Percentiles rank a stretch among this genome's conserved stretches.
phyloP scores from a whole-genome alignment of 345 rosid species.

The Eucalyptus fibrosa region DNA sequence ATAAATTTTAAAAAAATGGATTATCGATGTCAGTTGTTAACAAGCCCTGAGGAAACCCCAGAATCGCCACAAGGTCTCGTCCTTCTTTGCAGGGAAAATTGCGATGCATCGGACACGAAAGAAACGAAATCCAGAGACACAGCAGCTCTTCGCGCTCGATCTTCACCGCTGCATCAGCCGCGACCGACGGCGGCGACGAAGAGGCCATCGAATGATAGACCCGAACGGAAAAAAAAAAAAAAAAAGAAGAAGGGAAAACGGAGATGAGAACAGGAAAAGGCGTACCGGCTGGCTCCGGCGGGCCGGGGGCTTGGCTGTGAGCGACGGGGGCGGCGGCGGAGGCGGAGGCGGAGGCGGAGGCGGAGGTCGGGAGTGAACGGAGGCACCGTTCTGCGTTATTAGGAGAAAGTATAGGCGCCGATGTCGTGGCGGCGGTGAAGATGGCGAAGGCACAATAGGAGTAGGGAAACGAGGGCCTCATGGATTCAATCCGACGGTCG shows the following conservation, averaged over 20 bases:
- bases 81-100: background rate
- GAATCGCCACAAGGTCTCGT: background rate
- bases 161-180: background rate
- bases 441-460: background rate
- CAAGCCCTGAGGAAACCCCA: background rate
- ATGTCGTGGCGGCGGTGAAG: background rate
- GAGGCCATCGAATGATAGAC: background rate
- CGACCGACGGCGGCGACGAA: background rate
- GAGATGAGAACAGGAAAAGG: background rate
- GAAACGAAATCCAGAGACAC: background rate
- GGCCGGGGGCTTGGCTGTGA: background rate
- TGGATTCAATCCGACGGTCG: background rate
- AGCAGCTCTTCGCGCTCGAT: background rate
- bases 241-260: background rate
- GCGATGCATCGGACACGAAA: background rate
- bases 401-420: background rate
- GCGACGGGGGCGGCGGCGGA: background rate
- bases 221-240: background rate
- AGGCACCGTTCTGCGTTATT: background rate
- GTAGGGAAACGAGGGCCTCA: background rate
- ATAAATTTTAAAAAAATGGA: background rate
- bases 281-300: background rate
- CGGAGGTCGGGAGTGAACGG: background rate
- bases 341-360: background rate
- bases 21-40: background rate